A percentile compares a stretch with the other conserved stretches of the same genome.
Conservation (phyloP, 2,329 filamentous ascomycete genomes). For the Clonostachys rosea region DNA sequence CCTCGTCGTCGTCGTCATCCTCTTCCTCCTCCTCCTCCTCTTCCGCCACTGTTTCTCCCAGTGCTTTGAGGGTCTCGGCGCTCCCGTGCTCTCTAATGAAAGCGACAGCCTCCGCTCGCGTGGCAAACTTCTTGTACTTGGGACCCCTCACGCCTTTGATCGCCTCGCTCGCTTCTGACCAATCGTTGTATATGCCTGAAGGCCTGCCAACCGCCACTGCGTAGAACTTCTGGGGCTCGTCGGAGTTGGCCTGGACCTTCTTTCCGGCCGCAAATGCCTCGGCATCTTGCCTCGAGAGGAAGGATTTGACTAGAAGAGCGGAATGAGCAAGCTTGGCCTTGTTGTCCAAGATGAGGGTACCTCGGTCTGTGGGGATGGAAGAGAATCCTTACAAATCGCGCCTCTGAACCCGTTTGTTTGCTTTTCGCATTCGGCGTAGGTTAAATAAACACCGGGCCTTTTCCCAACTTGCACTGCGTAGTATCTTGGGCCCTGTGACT, state of each 20-base stretch:
- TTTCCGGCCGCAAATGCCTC: constrained; percentile 68
- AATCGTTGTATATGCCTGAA: constrained; percentile 57
- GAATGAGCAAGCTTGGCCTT: not conserved
- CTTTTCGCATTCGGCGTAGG: constrained; percentile 55
- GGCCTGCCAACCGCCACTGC: constrained; percentile 54
- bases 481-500: constrained; percentile 35
- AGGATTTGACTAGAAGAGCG: constrained; percentile 68
- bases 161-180: constrained; percentile 68
- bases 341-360: too few relatives aligned
- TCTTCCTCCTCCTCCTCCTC: constrained; percentile 4
- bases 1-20: not conserved
- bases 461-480: constrained; percentile 58
- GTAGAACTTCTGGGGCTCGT: constrained; percentile 47
- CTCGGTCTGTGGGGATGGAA: not conserved
- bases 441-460: constrained; percentile 56
- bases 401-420: constrained; percentile 59
- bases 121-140: constrained; percentile 66
- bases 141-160: constrained; percentile 69
- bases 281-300: constrained; percentile 69
- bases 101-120: constrained; percentile 67
- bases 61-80: constrained; percentile 31
- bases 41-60: constrained; percentile 22
- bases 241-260: constrained; percentile 25
- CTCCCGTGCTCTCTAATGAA: constrained; percentile 59
- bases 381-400: constrained; percentile 56